These are phyloP conservation scores for Lecanicillium sp. DNA, from an alignment of 2,329 filamentous ascomycete species.

Conservation along the genomic window DNA sequence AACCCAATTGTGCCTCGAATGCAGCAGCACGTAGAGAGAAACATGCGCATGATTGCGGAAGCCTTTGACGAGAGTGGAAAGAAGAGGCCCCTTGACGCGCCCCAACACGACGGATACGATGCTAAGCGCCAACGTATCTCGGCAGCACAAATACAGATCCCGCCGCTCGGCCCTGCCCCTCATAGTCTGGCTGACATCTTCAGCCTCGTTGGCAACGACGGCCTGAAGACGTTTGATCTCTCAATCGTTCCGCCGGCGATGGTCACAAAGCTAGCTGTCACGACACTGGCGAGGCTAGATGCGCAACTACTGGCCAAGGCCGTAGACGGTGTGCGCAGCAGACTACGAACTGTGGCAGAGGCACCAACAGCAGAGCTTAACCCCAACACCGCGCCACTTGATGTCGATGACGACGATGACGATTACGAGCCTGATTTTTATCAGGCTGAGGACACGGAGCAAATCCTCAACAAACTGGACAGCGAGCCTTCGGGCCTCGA, in stretches of 20 bases:
- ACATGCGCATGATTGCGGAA: constrained; percentile 71
- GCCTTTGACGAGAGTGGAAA: constrained; percentile 71
- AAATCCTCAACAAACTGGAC: constrained; percentile 72
- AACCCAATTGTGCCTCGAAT: constrained; percentile 71
- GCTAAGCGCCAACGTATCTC: constrained; percentile 74
- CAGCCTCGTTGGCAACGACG: constrained; percentile 69
- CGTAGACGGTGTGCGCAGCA: constrained; percentile 55
- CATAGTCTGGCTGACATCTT: constrained; percentile 79
- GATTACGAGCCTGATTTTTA: constrained; percentile 89
- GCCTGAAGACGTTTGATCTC: constrained; percentile 75
- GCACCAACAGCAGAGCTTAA: constrained; percentile 43
- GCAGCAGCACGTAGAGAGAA: constrained; percentile 78
- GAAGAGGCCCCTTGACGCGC: constrained; percentile 68
- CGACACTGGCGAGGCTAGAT: constrained; percentile 68
- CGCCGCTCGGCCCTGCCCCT: constrained; percentile 67
- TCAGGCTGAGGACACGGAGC: constrained; percentile 68
- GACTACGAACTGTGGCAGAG: constrained; percentile 40
- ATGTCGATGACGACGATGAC: constrained; percentile 71
- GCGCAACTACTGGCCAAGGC: constrained; percentile 63
- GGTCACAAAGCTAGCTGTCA: constrained; percentile 74
- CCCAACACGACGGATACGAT: constrained; percentile 67
- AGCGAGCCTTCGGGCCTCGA: constrained; percentile 50
- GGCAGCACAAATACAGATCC: constrained; percentile 45
- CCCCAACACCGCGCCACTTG: constrained; percentile 53
- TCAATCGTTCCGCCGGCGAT: constrained; percentile 69